Percentiles rank a stretch among this genome's conserved stretches.
These are phyloP conservation scores for Mortierella polycephala DNA, from an alignment of 371 early-diverging fungal species.

Conservation along the genomic window DNA sequence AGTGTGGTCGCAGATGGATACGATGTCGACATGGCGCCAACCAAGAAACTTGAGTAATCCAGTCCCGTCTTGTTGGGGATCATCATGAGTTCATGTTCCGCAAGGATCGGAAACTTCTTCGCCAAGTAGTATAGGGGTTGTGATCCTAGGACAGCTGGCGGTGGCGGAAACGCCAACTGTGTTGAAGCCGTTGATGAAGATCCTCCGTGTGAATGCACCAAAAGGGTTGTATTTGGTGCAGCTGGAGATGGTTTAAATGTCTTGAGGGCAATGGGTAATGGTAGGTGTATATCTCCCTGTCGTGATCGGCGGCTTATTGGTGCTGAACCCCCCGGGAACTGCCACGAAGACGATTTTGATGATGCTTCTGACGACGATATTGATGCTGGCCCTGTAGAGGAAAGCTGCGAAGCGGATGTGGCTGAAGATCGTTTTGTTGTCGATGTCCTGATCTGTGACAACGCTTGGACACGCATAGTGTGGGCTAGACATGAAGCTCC, in stretches of 20 bases:
- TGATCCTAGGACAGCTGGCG: slow-evolving; percentile 43
- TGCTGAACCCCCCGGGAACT: slow-evolving; percentile 17
- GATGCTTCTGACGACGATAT: neutral
- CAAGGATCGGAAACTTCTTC: slow-evolving; percentile 35
- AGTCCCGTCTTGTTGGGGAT: slow-evolving; percentile 38
- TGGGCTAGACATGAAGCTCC: neutral
- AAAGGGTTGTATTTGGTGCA: neutral
- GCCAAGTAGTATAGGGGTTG: slow-evolving; percentile 47
- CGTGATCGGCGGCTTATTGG: neutral
- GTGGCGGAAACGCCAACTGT: slow-evolving; percentile 24
- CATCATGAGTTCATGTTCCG: slow-evolving; percentile 37
- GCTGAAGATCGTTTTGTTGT: slow-evolving; percentile 5
- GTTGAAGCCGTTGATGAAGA: neutral
- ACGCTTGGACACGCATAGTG: neutral
- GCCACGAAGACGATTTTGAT: slow-evolving; percentile 18
- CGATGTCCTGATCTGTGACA: neutral
- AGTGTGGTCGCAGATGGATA: slow-evolving; percentile 45
- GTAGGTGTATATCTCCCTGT: slow-evolving; percentile 13
- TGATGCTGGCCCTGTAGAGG: slow-evolving; percentile 1
- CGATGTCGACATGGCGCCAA: slow-evolving; percentile 38
- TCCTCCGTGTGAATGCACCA: neutral
- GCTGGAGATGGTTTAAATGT: slow-evolving; percentile 2
- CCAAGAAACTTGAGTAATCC: slow-evolving; percentile 47
- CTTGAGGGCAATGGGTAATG: slow-evolving; percentile 35
- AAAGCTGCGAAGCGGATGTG: neutral